Evolutionary conservation across 305 asterid species (phyloP).

Genomic region (Fraxinus albicans): DNA sequence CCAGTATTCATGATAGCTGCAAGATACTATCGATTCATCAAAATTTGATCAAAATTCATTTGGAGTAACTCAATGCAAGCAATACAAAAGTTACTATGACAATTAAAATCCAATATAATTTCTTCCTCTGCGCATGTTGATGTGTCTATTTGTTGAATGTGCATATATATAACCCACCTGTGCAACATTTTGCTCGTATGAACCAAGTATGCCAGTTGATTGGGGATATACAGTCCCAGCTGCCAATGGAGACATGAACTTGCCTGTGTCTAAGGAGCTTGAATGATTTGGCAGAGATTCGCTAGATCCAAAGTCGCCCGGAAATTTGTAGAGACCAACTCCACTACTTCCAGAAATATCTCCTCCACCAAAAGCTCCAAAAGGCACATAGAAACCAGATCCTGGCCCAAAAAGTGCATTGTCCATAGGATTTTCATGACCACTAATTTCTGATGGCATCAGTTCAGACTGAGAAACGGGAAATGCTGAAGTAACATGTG

Average conservation of each 20-base stretch:
- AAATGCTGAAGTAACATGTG: slow-evolving; percentile 64
- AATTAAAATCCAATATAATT: background rate
- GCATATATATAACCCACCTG: slow-evolving; percentile 62
- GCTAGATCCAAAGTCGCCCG: slow-evolving; percentile 71
- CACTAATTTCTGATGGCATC: slow-evolving; percentile 63
- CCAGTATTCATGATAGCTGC: background rate
- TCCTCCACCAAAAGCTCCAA: slow-evolving; percentile 83
- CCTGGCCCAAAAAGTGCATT: slow-evolving; percentile 71
- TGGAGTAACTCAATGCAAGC: background rate
- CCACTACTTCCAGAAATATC: slow-evolving; percentile 73
- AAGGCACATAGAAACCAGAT: slow-evolving; percentile 81
- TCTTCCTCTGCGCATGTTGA: slow-evolving; percentile 3
- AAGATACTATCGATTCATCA: background rate
- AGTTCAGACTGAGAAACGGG: slow-evolving; percentile 73
- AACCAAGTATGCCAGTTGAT: slow-evolving; percentile 87
- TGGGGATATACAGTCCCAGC: slow-evolving; percentile 82
- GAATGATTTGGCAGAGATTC: slow-evolving; percentile 66
- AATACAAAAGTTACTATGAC: background rate
- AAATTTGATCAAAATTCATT: background rate
- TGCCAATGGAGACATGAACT: slow-evolving; percentile 74
- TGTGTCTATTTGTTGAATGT: slow-evolving; percentile 9
- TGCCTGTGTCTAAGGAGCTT: slow-evolving; percentile 62
- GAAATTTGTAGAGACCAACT: slow-evolving; percentile 77
- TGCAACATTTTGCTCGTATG: slow-evolving; percentile 80
- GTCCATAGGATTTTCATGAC: slow-evolving; percentile 75